Evolutionary conservation across 2,329 filamentous ascomycete species (phyloP).

Genomic region (Botrytis aclada): DNA sequence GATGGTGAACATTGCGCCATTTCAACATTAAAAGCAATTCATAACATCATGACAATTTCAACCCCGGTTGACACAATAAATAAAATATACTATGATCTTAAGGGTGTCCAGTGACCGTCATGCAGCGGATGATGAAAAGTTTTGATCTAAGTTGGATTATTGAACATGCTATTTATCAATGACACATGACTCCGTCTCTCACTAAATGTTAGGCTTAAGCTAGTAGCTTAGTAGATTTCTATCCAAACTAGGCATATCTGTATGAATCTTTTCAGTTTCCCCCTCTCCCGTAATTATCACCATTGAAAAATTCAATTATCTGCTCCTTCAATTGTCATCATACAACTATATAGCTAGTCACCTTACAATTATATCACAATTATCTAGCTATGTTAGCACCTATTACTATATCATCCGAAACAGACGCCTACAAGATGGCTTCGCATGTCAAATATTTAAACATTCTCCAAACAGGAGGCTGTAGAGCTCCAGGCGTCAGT

Average conservation of each 20-base stretch:
- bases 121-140: not conserved
- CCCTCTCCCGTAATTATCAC: no score
- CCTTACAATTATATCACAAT: not conserved
- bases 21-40: rapidly evolving
- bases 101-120: not conserved
- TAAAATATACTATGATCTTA: not conserved
- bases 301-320: no score
- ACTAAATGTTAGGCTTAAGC: not conserved
- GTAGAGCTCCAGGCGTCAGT: rapidly evolving
- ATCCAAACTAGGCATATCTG: not conserved
- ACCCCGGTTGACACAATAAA: not conserved
- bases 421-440: no score
- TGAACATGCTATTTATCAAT: not conserved
- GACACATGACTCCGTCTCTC: no score
- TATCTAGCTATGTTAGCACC: not conserved
- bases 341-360: no score
- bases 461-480: not conserved
- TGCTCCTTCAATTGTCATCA: not conserved
- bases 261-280: not conserved
- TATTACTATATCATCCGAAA: no score
- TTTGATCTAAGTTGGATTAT: not conserved
- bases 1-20: not conserved
- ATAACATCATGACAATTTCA: not conserved
- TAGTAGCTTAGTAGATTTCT: not conserved
- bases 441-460: not conserved